Base-by-base conservation (phyloP, 306 rosid genomes). In the Pterocarpus santalinus region DNA sequence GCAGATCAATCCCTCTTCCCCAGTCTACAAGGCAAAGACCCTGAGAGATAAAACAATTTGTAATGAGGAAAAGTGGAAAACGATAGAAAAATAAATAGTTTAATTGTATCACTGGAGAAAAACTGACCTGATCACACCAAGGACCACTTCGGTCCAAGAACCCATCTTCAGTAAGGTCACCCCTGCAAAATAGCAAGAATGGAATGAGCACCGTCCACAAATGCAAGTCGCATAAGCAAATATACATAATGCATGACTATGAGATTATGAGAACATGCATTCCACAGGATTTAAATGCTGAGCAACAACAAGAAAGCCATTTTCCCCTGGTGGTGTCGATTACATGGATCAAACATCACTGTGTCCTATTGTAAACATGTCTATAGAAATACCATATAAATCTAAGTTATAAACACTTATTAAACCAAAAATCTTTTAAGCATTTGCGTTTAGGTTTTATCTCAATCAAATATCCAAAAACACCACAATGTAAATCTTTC, bases 1-100 rank as follows among this genome's bases (percentile, higher is more conserved):
- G 84, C 73, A 88, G 79, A 85, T 93, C 99, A 76, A 95, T 95
- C 62, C 98, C 97, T 75, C 98, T 88, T 87, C 99, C 99, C 99
- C 98, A 95, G 88, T 91, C 99, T 72, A 95, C 97, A 78, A 95
- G 98, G 89, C 96, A 93, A 79, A 95, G 92, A 72, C 98, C 99
- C 99, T 93, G 85, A 81, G 76, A 78, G 72, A 81, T 74, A 76
- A 28, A 73, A 53, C 65, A 60, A 83, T 49, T 49, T 52, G 39
- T 73, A 72, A 55, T 70, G 65, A 75, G 65, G 63, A 70, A 75
- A 44, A 56, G 60, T 73, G 69, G 38, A 47, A 57, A 72, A 64
- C 28, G 16, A 66, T 13, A 10, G 13, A 47, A 47, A 9, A 11
- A 47, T 0, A 47, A 11, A 47, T 1, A 10, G 39, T 41, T 73